Evolutionary conservation across 2,329 filamentous ascomycete genomes (phyloP), one percentile per base, ranked within the genome.

Genomic region (Fusarium sp.): DNA sequence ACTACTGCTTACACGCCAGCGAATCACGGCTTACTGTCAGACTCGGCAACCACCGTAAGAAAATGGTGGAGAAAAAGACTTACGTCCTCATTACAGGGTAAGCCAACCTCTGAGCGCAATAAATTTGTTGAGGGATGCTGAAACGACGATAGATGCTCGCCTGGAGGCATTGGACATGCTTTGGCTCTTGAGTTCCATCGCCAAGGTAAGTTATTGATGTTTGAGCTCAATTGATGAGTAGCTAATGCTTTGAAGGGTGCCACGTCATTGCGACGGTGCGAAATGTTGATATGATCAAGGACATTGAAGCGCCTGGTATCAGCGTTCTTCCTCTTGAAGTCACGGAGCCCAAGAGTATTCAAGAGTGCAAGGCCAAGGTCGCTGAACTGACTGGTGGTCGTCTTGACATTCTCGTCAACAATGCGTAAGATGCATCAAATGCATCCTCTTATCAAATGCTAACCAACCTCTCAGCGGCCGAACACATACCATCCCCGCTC

Each of bases 331-430:
- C 79, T 33, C 82, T 89, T 13, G 87, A 89, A 58, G 87, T 89
- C 31, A 88, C 86, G 28, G 80, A 82, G 20, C 72, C 78, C 18
- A 80, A 82, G 24, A 88, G 85, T 67, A 86, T 89, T 74, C 80
- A 79, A 18, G 74, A 76, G 42, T 86, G 84, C 71, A 83, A 82
- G 57, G 78, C 78, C 4, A 79, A 84, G 52, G 84, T 88, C 14
- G 71, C 78, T 13, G 74, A 80, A 14, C 76, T 88, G 46, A 88
- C 85, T 3, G 81, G 81, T 10, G 86, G 86, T 15, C 84, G 78
- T 46, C 82, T 89, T 7, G 87, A 89, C 67, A 83, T 89, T 45
- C 84, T 89, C 18, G 82, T 89, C 49, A 89, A 89, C 77, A 89
- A 89, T 63, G 87, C 87, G 85, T 88, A 67, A 64, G 82, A 72